These are phyloP conservation scores for Syncephalis fuscata DNA, from an alignment of 371 early-diverging fungal species.

Conservation along the genomic window DNA sequence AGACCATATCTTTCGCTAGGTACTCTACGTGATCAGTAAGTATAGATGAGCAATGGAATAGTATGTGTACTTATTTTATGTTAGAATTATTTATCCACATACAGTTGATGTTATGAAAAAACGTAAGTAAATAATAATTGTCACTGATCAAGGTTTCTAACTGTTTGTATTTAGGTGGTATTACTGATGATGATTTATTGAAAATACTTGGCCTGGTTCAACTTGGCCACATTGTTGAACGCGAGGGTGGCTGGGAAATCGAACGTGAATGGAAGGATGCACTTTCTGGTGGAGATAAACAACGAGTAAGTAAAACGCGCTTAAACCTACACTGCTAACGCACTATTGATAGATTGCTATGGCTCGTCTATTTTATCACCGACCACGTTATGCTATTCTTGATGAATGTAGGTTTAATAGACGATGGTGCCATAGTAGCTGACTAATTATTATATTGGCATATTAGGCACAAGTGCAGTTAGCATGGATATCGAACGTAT, in stretches of 20 bases:
- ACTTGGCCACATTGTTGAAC: conserved; percentile 55
- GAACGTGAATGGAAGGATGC: conserved; percentile 75
- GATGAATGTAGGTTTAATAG: conserved; percentile 50
- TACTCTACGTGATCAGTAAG: conserved; percentile 75
- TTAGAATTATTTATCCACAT: conserved; percentile 64
- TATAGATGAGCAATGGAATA: conserved; percentile 9
- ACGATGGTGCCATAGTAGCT: neutral
- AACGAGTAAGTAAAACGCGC: conserved; percentile 41
- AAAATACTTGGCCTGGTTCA: conserved; percentile 60
- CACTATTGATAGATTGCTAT: conserved; percentile 39
- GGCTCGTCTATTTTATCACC: conserved; percentile 82
- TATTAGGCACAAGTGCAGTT: conserved; percentile 54
- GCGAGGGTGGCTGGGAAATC: conserved; percentile 80
- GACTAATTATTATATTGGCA: neutral
- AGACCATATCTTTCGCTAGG: conserved; percentile 89
- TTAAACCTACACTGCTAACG: neutral
- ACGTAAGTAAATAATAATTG: conserved; percentile 10
- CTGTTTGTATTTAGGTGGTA: conserved; percentile 8
- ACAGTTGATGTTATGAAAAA: conserved; percentile 45
- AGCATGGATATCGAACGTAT: conserved; percentile 77
- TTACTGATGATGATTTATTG: conserved; percentile 47
- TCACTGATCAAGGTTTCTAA: neutral
- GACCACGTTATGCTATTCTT: conserved; percentile 77
- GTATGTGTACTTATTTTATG: conserved; percentile 6
- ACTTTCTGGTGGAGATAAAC: conserved; percentile 74